Conservation (phyloP, 805 yeast genomes). For the Candida sithepensis region DNA sequence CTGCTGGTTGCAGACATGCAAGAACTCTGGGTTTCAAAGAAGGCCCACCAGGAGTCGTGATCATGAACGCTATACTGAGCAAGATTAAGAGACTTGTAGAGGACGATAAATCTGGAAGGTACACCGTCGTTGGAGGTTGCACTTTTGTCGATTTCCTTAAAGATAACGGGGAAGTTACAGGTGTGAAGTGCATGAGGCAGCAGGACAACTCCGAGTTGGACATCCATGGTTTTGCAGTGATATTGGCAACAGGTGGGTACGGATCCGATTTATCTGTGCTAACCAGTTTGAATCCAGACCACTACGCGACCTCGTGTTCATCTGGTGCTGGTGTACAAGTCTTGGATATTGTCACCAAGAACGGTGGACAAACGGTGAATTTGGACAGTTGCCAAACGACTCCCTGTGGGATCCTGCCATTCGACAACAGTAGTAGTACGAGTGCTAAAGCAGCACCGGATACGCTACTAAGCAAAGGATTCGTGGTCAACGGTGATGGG, state of each 20-base stretch:
- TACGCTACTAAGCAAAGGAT: slow-evolving; percentile 4
- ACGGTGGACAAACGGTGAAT: slow-evolving; percentile 50
- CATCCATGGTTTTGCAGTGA: slow-evolving; percentile 45
- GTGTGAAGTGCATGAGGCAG: slow-evolving; percentile 26
- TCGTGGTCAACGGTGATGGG: slow-evolving; percentile 9
- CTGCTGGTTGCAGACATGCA: slow-evolving; percentile 12
- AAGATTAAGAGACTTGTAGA: slow-evolving; percentile 35
- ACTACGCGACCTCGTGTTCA: slow-evolving; percentile 53
- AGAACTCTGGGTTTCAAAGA: slow-evolving; percentile 12
- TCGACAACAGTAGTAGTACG: slow-evolving; percentile 17
- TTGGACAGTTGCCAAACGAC: slow-evolving; percentile 60
- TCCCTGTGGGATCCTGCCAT: slow-evolving; percentile 59
- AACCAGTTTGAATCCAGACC: not conserved
- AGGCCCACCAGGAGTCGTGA: slow-evolving; percentile 57
- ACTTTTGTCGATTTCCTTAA: slow-evolving; percentile 37
- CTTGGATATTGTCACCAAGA: slow-evolving; percentile 45
- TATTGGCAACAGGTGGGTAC: slow-evolving; percentile 64
- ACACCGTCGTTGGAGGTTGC: slow-evolving; percentile 27
- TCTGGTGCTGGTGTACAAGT: slow-evolving; percentile 49
- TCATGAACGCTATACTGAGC: slow-evolving; percentile 47
- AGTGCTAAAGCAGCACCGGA: slow-evolving; percentile 7
- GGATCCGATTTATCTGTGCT: slow-evolving; percentile 40
- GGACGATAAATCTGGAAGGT: slow-evolving; percentile 36
- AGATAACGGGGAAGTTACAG: slow-evolving; percentile 20
- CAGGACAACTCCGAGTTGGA: slow-evolving; percentile 19